A percentile compares a stretch with the other conserved stretches of the same genome.
These are phyloP conservation scores for Talaromyces marneffei DNA, from an alignment of 2,329 filamentous ascomycete species.

Conservation along the genomic window DNA sequence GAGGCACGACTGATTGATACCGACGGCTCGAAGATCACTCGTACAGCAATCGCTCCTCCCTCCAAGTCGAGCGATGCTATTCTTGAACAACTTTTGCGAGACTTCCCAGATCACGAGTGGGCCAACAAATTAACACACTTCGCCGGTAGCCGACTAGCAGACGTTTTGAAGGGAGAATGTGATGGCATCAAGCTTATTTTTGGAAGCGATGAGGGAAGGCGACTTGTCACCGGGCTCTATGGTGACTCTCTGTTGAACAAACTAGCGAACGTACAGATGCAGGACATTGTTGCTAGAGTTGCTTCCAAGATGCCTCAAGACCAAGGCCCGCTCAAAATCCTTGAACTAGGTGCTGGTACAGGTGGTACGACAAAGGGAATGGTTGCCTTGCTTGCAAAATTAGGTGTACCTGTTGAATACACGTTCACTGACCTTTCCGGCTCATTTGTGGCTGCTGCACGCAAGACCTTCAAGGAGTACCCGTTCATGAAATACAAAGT, in stretches of 20 bases:
- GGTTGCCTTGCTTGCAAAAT: conserved; percentile 24
- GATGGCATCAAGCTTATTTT: conserved; percentile 41
- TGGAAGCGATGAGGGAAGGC: conserved; percentile 21
- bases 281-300: conserved; percentile 4
- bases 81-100: conserved; percentile 21
- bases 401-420: conserved; percentile 31
- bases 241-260: conserved; percentile 18
- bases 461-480: conserved; percentile 26
- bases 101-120: conserved; percentile 29
- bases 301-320: conserved; percentile 1
- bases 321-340: conserved; percentile 30
- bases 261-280: conserved; percentile 26
- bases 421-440: conserved; percentile 37
- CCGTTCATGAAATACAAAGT: conserved; percentile 28
- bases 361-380: conserved; percentile 38
- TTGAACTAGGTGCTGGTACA: conserved; percentile 44
- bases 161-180: conserved; percentile 32
- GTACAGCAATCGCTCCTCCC: conserved; percentile 22
- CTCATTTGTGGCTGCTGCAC: conserved; percentile 31
- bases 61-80: conserved; percentile 18
- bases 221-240: conserved; percentile 36
- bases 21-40: conserved; percentile 21
- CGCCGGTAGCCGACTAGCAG: conserved; percentile 32
- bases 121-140: conserved; percentile 30
- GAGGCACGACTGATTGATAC: conserved; percentile 27